Base-by-base conservation (phyloP, 2,329 filamentous ascomycete species). In the Fusarium protoensiforme region DNA sequence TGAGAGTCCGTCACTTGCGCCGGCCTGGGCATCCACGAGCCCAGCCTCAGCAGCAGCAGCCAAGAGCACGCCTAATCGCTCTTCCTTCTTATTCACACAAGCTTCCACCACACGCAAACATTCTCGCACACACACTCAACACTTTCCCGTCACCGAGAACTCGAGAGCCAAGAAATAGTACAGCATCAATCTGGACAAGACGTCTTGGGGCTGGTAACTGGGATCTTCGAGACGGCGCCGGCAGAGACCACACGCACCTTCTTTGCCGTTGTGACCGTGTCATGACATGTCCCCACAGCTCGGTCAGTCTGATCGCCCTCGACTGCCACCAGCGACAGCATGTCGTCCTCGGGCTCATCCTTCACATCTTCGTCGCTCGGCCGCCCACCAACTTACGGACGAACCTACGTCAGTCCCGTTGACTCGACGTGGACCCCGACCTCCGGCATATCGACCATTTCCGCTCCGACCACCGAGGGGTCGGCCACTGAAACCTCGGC, bases 291-390 rank as follows among this genome's bases (percentile, higher is more conserved):
- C 71, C 76, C 76, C 75, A 77, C 75, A 64, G 65, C 77, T 75
- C 77, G 76, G 75, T 77, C 76, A 77, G 69, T 73, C 75, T 72
- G 74, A 71, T 75, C 66, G 77, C 70, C 75, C 73, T 72, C 73
- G 75, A 71, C 77, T 78, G 75, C 74, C 69, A 70, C 66, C 66
- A 69, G 72, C 67, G 65, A 74, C 78, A 81, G 78, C 76, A 85
- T 85, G 80, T 86, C 83, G 61, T 87, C 86, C 29, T 87, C 84
- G 68, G 82, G 85, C 73, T 87, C 85, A 36, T 87, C 86, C 64
- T 87, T 85, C 76, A 82, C 82, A 65, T 84, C 85, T 38, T 87
- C 85, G 48, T 85, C 84, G 48, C 79, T 84, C 73, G 80, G 82
- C 70, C 83, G 82, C 71, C 82, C 81, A 43, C 83, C 83, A 65